Conservation (phyloP, 1,284 basidiomycete genomes). For the Erythrobasidium hasegawianum region DNA sequence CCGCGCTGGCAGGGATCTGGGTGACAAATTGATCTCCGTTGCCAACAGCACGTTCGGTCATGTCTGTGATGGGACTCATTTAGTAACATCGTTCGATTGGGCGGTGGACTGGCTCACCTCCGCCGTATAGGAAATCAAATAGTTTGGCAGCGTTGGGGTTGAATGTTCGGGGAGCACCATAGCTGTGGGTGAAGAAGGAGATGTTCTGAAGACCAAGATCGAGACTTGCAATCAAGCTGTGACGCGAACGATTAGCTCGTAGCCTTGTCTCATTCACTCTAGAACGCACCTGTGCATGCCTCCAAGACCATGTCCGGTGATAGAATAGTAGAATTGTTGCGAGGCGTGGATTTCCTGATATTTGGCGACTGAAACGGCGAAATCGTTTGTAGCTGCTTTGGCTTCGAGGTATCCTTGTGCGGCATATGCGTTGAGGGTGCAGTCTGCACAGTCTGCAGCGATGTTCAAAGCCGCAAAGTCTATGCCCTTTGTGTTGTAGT, state of each 20-base stretch:
- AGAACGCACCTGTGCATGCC: slow-evolving; percentile 4
- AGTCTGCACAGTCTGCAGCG: slow-evolving; percentile 16
- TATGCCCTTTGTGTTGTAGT: slow-evolving; percentile 4
- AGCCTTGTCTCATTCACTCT: too few species aligned
- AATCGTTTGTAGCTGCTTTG: slow-evolving; percentile 34
- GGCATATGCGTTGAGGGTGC: slow-evolving; percentile 33
- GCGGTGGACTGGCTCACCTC: slow-evolving; percentile 12
- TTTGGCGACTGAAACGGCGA: slow-evolving; percentile 21
- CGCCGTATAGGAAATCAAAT: slow-evolving; percentile 40
- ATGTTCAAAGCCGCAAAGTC: slow-evolving; percentile 18
- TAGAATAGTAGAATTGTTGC: slow-evolving; percentile 11
- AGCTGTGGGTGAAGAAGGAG: slow-evolving; percentile 14
- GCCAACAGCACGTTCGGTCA: slow-evolving; percentile 39
- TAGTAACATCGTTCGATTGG: neutral
- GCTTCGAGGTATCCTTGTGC: slow-evolving; percentile 30
- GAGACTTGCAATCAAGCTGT: neutral
- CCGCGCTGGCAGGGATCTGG: slow-evolving; percentile 40
- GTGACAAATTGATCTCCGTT: slow-evolving; percentile 40
- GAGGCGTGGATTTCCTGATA: slow-evolving; percentile 24
- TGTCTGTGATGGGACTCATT: neutral
- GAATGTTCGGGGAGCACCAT: slow-evolving; percentile 40
- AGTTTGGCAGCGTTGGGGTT: slow-evolving; percentile 40
- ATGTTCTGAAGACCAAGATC: slow-evolving; percentile 3
- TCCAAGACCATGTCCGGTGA: slow-evolving; percentile 36
- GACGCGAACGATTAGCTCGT: too few species aligned